phyloP scores from a whole-genome alignment of 106 monocot species.

The Platanthera zijinensis region DNA sequence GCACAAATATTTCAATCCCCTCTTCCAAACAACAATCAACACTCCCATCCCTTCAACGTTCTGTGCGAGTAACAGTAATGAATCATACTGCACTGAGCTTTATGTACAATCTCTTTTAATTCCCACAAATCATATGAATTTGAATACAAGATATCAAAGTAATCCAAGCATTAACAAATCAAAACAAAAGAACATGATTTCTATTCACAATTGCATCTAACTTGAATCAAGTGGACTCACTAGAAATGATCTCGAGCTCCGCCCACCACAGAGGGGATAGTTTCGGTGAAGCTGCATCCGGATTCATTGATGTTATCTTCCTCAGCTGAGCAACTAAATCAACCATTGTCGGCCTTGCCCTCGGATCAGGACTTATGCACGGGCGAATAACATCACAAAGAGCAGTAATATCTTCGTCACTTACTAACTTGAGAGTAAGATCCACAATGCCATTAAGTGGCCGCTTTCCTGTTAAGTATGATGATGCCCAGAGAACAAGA shows the following conservation, averaged over 20 bases:
- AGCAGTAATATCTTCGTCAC: constrained; percentile 28
- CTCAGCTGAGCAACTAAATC: constrained; percentile 37
- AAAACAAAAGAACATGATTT: constrained; percentile 7
- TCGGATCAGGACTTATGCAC: constrained; percentile 34
- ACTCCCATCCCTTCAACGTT: background rate
- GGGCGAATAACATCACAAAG: constrained; percentile 36
- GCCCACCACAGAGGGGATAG: constrained; percentile 89
- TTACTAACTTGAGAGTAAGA: constrained; percentile 26
- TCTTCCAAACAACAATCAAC: background rate
- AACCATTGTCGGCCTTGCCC: constrained; percentile 39
- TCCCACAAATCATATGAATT: constrained; percentile 1
- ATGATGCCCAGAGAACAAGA: constrained; percentile 66
- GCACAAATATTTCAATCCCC: background rate
- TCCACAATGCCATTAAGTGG: constrained; percentile 55
- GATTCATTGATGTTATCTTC: constrained; percentile 37
- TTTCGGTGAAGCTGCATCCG: constrained; percentile 53
- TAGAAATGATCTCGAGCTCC: constrained; percentile 67
- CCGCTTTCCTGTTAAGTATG: constrained; percentile 44
- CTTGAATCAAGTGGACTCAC: constrained; percentile 11
- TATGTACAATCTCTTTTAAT: constrained; percentile 1
- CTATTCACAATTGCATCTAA: constrained; percentile 6
- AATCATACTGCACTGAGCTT: background rate
- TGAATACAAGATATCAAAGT: background rate
- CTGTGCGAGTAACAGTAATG: constrained; percentile 1
- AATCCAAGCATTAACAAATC: background rate